phyloP scores from a whole-genome alignment of 148 eudicot genomes.

The Linanthus parryae region DNA sequence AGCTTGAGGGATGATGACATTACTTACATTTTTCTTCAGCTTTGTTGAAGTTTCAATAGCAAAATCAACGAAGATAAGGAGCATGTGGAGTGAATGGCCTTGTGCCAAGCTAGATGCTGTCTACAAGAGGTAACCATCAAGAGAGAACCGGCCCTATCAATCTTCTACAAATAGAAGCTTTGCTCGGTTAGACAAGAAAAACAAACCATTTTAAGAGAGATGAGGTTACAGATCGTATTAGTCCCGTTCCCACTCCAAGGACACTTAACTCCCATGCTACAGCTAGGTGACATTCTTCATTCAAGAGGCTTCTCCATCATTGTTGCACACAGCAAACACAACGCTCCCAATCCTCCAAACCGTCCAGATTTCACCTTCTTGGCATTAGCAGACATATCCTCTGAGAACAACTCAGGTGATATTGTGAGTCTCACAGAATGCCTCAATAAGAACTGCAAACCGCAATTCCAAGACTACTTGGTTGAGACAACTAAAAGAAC shows the following conservation, averaged over 20 bases:
- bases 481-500: too few species aligned
- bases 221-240: conserved; percentile 9
- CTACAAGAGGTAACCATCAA: too few species aligned
- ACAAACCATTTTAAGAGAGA: conserved; percentile 3
- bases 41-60: too few species aligned
- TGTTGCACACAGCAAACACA: conserved; percentile 22
- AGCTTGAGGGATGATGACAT: too few species aligned
- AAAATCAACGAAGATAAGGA: too few species aligned
- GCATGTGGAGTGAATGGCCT: too few species aligned
- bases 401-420: background rate
- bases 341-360: conserved; percentile 23
- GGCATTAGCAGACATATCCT: conserved; percentile 8
- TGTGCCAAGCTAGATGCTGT: too few species aligned
- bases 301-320: conserved; percentile 29
- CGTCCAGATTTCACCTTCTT: conserved; percentile 26
- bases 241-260: conserved; percentile 30
- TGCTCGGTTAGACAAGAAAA: too few species aligned
- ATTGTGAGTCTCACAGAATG: background rate
- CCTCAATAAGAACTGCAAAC: conserved; percentile 14
- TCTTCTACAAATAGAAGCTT: too few species aligned
- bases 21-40: too few species aligned
- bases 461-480: conserved; percentile 13
- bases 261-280: conserved; percentile 31
- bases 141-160: too few species aligned
- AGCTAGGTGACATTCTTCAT: conserved; percentile 21